A percentile compares a stretch with the other conserved stretches of the same genome.
Conservation (phyloP, 2,329 filamentous ascomycete species). For the Chalaropsis thielavioides region DNA sequence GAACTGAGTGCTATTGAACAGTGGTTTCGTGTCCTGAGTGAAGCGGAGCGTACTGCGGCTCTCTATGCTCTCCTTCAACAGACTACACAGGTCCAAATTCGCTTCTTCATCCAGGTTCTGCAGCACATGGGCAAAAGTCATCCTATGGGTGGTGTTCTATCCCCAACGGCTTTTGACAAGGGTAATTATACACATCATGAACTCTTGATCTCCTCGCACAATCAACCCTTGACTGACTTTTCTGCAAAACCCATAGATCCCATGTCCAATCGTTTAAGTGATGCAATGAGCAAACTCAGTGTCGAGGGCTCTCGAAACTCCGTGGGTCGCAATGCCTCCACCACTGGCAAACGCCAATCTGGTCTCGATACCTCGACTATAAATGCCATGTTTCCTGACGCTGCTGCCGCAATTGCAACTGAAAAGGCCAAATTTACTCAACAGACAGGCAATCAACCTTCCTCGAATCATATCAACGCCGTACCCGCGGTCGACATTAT, state of each 20-base stretch:
- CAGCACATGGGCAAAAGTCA: constrained; percentile 99
- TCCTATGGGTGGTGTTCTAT: constrained; percentile 89
- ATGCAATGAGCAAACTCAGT: constrained; percentile 91
- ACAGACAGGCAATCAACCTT: constrained; percentile 76
- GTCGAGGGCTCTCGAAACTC: constrained; percentile 81
- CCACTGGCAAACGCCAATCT: constrained; percentile 73
- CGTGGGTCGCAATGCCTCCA: constrained; percentile 63
- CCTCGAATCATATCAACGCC: constrained; percentile 85
- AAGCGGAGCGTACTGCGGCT: constrained; percentile 89
- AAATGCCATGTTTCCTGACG: constrained; percentile 98
- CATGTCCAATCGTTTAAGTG: constrained; percentile 89
- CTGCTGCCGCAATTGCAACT: constrained; percentile 92
- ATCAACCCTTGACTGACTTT: constrained; percentile 18
- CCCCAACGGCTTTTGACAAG: constrained; percentile 93
- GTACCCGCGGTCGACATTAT: constrained; percentile 39
- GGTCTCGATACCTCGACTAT: constrained; percentile 87
- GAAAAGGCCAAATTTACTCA: constrained; percentile 97
- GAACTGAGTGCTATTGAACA: constrained; percentile 97
- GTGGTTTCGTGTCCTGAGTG: constrained; percentile 95
- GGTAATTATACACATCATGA: constrained; percentile 37
- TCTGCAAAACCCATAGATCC: constrained; percentile 48
- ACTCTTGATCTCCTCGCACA: background rate
- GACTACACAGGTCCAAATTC: constrained; percentile 95
- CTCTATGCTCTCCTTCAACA: constrained; percentile 92
- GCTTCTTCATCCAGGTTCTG: constrained; percentile 96